Percentiles rank a stretch among this genome's conserved stretches.
These are phyloP conservation scores for Yamadazyma philogaea DNA, from an alignment of 805 yeast genomes.

Conservation along the genomic window DNA sequence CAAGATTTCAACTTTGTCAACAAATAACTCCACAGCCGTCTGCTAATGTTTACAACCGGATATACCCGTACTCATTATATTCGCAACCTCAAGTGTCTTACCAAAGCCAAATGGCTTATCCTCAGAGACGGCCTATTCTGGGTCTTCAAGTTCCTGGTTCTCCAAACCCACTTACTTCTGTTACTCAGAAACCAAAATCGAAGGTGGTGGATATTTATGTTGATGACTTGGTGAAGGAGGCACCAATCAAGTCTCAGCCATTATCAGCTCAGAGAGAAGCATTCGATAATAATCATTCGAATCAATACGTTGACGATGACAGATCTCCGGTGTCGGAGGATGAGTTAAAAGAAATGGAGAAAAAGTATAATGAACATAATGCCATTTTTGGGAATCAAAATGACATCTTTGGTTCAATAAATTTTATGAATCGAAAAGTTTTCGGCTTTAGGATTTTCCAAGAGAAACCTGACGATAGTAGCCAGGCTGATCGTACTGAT, in stretches of 20 bases:
- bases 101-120: not conserved
- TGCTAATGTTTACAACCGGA: constrained; percentile 9
- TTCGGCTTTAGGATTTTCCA: constrained; percentile 34
- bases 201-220: constrained; percentile 49
- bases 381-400: constrained; percentile 12
- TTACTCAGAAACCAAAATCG: not conserved
- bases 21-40: constrained; percentile 17
- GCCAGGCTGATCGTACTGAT: not conserved
- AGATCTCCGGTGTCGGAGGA: constrained; percentile 28
- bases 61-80: constrained; percentile 5
- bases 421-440: constrained; percentile 34
- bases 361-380: constrained; percentile 18
- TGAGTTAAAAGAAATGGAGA: constrained; percentile 31
- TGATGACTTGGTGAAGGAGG: constrained; percentile 43
- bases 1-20: constrained; percentile 11
- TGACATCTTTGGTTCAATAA: constrained; percentile 36
- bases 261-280: constrained; percentile 45
- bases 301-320: constrained; percentile 20
- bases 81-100: constrained; percentile 2
- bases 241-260: constrained; percentile 52
- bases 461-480: constrained; percentile 5
- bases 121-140: not conserved
- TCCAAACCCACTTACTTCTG: not conserved
- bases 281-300: constrained; percentile 22
- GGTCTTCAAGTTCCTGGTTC: not conserved